Evolutionary conservation across 257 asterid genomes (phyloP).

Genomic region (Primulina huaijiensis): DNA sequence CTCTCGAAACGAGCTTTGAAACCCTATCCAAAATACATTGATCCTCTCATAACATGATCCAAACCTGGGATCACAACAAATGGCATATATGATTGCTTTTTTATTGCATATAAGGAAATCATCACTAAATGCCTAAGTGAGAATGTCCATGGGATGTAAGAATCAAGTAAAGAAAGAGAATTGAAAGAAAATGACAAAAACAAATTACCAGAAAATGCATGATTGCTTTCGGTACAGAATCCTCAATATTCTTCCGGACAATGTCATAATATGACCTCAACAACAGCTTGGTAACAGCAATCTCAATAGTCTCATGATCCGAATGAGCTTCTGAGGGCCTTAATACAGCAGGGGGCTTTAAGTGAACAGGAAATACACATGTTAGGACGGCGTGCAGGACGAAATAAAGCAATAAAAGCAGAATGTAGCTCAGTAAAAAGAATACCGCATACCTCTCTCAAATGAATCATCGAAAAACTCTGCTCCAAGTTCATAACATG

Average conservation of each 20-base stretch:
- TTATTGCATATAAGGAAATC: not conserved
- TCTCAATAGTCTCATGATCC: constrained; percentile 66
- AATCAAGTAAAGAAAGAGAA: constrained; percentile 7
- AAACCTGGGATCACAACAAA: too few relatives aligned
- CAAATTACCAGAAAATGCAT: constrained; percentile 88
- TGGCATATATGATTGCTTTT: not conserved
- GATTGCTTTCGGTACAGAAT: constrained; percentile 80
- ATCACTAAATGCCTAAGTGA: too few relatives aligned
- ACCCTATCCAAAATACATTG: too few relatives aligned
- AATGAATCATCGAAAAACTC: constrained; percentile 59
- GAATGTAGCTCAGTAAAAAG: constrained; percentile 2
- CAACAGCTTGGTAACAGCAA: constrained; percentile 60
- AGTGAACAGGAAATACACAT: constrained; percentile 18
- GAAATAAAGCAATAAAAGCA: constrained; percentile 7
- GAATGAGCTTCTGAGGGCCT: constrained; percentile 74
- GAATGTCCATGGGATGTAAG: not conserved
- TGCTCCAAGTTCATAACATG: constrained; percentile 58
- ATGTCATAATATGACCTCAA: constrained; percentile 79
- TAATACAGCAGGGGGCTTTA: constrained; percentile 78
- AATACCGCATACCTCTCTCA: constrained; percentile 59
- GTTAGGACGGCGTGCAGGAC: constrained; percentile 18
- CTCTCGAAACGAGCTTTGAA: too few relatives aligned
- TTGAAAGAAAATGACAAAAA: not conserved
- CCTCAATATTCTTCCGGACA: constrained; percentile 79
- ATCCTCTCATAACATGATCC: too few relatives aligned